Evolutionary conservation across 1,284 basidiomycete genomes (phyloP).

Genomic region (Austropuccinia psidii): DNA sequence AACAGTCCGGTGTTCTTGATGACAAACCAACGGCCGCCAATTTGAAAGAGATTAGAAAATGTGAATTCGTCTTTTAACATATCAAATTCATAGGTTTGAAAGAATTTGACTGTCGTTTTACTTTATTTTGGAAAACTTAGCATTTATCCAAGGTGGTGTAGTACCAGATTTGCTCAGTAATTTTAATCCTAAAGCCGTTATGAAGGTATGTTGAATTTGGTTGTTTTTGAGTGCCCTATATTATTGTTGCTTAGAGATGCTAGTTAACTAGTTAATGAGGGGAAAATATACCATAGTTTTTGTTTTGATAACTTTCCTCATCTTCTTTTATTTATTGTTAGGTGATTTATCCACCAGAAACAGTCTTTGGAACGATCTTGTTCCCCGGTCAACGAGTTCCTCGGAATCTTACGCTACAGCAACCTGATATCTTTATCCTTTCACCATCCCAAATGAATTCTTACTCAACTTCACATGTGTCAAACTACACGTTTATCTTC

Average conservation of each 20-base stretch:
- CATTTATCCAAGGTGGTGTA: neutral
- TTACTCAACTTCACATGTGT: neutral
- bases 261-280: neutral
- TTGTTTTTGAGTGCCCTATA: neutral
- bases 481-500: slow-evolving; percentile 3
- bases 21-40: too few species aligned
- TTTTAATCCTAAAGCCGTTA: neutral
- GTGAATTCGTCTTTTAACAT: too few species aligned
- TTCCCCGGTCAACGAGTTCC: slow-evolving; percentile 18
- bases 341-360: slow-evolving; percentile 6
- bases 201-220: neutral
- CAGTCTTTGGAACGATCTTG: neutral
- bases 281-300: too few species aligned
- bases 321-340: neutral
- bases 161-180: slow-evolving; percentile 1
- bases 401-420: neutral
- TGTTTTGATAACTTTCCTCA: too few species aligned
- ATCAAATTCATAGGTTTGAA: too few species aligned
- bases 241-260: neutral
- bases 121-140: too few species aligned
- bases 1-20: too few species aligned
- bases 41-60: too few species aligned
- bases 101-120: too few species aligned
- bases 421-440: neutral
- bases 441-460: neutral